These are phyloP conservation scores for Psilocybe cyanescens DNA, from an alignment of 768 basidiomycete genomes.

Conservation along the genomic window DNA sequence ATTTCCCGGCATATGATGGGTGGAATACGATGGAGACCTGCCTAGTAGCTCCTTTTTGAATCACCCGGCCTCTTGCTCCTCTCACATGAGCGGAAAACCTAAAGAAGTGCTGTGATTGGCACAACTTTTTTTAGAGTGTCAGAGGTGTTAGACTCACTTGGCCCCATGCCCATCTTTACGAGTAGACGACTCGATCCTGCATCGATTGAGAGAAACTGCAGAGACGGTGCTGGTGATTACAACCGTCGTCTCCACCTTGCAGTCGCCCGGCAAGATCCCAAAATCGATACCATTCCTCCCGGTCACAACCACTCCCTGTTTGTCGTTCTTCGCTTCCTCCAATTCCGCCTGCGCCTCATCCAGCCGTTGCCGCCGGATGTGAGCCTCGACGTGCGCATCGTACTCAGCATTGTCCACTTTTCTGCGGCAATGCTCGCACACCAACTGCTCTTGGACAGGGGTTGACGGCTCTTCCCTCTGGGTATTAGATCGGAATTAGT, in stretches of 20 bases:
- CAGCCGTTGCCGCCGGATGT: constrained; percentile 31
- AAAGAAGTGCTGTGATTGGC: background rate
- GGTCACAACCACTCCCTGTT: constrained; percentile 47
- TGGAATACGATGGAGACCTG: constrained; percentile 34
- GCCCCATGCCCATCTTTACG: constrained; percentile 25
- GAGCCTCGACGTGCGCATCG: constrained; percentile 32
- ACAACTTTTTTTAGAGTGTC: background rate
- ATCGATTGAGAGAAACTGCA: constrained; percentile 25
- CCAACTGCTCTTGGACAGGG: constrained; percentile 11
- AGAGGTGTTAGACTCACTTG: constrained; percentile 21
- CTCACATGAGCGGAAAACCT: constrained; percentile 38
- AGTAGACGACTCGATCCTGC: constrained; percentile 26
- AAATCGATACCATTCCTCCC: constrained; percentile 47
- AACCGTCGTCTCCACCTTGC: constrained; percentile 29
- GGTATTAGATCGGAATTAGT: background rate
- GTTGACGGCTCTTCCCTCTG: background rate
- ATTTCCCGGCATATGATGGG: constrained; percentile 44
- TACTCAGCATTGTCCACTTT: constrained; percentile 24
- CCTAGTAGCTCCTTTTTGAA: constrained; percentile 27
- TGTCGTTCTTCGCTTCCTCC: constrained; percentile 48
- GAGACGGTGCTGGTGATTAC: constrained; percentile 29
- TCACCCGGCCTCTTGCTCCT: constrained; percentile 33
- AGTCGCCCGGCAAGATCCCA: constrained; percentile 43
- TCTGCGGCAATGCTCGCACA: constrained; percentile 29
- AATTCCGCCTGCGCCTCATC: constrained; percentile 34